phyloP scores from a whole-genome alignment of 257 asterid genomes.

The Parsonsia alboflavescens region DNA sequence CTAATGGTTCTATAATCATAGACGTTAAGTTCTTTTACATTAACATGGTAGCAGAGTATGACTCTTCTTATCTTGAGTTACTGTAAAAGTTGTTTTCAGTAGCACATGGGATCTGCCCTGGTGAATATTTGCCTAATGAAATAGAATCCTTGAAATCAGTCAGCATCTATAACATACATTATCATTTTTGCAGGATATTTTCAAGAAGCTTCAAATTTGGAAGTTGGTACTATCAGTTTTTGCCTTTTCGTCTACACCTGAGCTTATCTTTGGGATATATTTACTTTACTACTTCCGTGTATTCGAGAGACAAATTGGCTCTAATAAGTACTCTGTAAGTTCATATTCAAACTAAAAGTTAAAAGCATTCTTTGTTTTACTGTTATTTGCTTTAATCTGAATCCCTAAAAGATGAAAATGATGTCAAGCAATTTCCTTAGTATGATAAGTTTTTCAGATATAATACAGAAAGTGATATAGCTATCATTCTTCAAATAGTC shows the following conservation, averaged over 20 bases:
- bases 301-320: constrained; percentile 98
- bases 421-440: neutral
- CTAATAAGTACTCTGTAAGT: constrained; percentile 92
- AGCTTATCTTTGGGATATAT: constrained; percentile 81
- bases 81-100: neutral
- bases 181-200: constrained; percentile 70
- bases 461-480: neutral
- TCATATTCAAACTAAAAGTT: constrained; percentile 15
- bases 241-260: constrained; percentile 93
- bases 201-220: constrained; percentile 85
- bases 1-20: neutral
- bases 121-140: neutral
- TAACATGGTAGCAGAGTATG: neutral
- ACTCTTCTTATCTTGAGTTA: neutral
- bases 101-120: neutral
- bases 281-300: constrained; percentile 95
- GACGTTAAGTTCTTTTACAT: neutral
- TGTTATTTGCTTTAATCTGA: neutral
- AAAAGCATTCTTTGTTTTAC: constrained; percentile 2
- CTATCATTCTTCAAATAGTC: neutral
- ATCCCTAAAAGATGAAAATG: neutral
- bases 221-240: constrained; percentile 82
- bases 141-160: neutral
- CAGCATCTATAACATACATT: constrained; percentile 16
- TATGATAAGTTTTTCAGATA: neutral